Evolutionary conservation across 352 stramenopile species (phyloP), one percentile per base, ranked within the genome.

Genomic region (Aphanomyces euteiches): DNA sequence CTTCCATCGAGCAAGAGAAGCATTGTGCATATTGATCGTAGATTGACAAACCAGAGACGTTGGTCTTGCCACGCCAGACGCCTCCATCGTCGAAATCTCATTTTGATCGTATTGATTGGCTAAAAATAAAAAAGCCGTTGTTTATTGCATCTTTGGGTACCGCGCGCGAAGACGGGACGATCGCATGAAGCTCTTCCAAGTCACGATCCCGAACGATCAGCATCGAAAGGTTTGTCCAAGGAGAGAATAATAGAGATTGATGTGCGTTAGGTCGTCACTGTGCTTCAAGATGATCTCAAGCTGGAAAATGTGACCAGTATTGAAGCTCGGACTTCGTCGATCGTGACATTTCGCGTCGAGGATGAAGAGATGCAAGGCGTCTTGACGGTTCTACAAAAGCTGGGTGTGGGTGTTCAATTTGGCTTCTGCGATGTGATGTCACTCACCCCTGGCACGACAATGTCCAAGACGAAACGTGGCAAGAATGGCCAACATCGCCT

Each of bases 381-480:
- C 57, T 74, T 94, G n/a, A 94, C 84, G 67, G 85, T 82, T 57
- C 79, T 94, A 43, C 85, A 94, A 74, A 75, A 76, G 57, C 88
- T 92, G 78, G 86, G 86, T 59, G 86, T 94, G 28, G 86, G 86
- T 36, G 85, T 94, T 40, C 82, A 92, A 72, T 94, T 92, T 66
- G 86, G 86, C 57, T 92, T 94, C 70, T 94, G 86, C 74, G 86
- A 94, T 67, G 86, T 94, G 78, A 94, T 94, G 86, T 92, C 83
- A 66, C 82, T 92, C 73, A 94, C 86, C 56, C 84, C 86, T 1
- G 86, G 86, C 63, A 94, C 86, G 15, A 90, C 84, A 54, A 87
- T 94, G 56, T 84, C 75, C 65, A 86, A 91, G 48, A 77, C 68
- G 60, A 78, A 72, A 65, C 45, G n/a, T 4, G 48, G 21, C 7